Percentiles rank a stretch among this genome's conserved stretches.
phyloP scores from a whole-genome alignment of 2,329 filamentous ascomycete species.

The Botryotinia narcissicola region DNA sequence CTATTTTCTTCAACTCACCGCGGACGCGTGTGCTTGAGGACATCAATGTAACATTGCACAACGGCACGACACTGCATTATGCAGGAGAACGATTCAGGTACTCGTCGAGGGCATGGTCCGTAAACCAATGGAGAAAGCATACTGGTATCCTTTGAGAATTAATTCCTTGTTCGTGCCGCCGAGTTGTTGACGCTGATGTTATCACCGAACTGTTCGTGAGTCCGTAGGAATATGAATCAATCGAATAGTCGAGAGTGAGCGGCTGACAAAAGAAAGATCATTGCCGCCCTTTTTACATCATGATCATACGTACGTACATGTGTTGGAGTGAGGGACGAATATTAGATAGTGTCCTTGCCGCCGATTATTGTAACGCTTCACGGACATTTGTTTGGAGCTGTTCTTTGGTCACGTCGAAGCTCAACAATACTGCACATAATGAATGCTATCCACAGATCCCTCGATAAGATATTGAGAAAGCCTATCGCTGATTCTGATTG shows the following conservation, averaged over 20 bases:
- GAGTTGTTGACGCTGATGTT: slow-evolving; percentile 5
- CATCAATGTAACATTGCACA: background rate
- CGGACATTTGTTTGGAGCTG: background rate
- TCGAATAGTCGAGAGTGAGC: background rate
- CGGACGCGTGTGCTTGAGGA: background rate
- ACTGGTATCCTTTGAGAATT: background rate
- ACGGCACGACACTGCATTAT: background rate
- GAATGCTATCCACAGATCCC: background rate
- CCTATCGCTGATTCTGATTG: background rate
- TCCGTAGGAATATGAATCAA: background rate
- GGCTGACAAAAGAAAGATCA: background rate
- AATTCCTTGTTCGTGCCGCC: background rate
- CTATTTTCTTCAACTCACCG: background rate
- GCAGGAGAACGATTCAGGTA: slow-evolving; percentile 1
- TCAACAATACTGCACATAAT: background rate
- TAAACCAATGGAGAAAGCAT: background rate
- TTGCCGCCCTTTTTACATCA: background rate
- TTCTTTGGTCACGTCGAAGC: background rate
- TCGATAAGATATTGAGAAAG: background rate
- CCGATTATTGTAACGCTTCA: background rate
- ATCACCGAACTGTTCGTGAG: background rate
- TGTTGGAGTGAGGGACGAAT: background rate
- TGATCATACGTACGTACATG: background rate
- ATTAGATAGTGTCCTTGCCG: background rate
- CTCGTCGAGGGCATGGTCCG: background rate